A percentile compares a stretch with the other conserved stretches of the same genome.
phyloP scores from a whole-genome alignment of 2,329 filamentous ascomycete species.

The Biscogniauxia sp. region DNA sequence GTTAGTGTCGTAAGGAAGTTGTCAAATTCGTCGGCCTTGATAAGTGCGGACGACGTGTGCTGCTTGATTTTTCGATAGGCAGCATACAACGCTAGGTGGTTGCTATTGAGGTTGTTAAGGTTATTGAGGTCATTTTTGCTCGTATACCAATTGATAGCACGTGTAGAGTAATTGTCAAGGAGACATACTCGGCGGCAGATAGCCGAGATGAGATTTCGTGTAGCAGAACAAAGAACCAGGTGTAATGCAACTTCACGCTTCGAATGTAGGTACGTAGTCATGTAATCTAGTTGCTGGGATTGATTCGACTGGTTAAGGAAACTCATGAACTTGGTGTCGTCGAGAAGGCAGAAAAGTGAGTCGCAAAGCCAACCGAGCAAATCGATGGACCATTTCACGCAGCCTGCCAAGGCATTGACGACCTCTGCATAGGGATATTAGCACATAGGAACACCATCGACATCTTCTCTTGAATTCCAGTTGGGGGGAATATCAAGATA shows the following conservation, averaged over 20 bases:
- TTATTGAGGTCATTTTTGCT: conserved; percentile 40
- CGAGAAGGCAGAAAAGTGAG: conserved; percentile 54
- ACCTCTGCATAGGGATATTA: conserved; percentile 52
- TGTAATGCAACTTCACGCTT: conserved; percentile 60
- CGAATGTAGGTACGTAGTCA: conserved; percentile 50
- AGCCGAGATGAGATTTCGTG: conserved; percentile 69
- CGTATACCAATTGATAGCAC: conserved; percentile 52
- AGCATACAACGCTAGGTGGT: conserved; percentile 53
- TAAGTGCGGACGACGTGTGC: conserved; percentile 47
- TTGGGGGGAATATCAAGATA: conserved; percentile 2
- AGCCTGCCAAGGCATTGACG: conserved; percentile 68
- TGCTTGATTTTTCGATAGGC: conserved; percentile 55
- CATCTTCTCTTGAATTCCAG: neutral
- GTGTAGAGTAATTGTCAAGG: conserved; percentile 49
- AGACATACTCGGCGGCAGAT: conserved; percentile 63
- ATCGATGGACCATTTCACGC: conserved; percentile 76
- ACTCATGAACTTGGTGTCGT: conserved; percentile 50
- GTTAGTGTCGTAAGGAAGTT: conserved; percentile 53
- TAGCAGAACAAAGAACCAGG: conserved; percentile 69
- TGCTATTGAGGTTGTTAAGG: conserved; percentile 39
- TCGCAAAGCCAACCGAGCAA: conserved; percentile 64
- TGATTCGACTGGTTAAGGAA: conserved; percentile 41
- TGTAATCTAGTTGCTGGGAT: conserved; percentile 42
- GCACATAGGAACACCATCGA: neutral
- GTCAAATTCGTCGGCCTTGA: conserved; percentile 62